Conservation (phyloP, 768 basidiomycete genomes). For the Aureoboletus auriporus region DNA sequence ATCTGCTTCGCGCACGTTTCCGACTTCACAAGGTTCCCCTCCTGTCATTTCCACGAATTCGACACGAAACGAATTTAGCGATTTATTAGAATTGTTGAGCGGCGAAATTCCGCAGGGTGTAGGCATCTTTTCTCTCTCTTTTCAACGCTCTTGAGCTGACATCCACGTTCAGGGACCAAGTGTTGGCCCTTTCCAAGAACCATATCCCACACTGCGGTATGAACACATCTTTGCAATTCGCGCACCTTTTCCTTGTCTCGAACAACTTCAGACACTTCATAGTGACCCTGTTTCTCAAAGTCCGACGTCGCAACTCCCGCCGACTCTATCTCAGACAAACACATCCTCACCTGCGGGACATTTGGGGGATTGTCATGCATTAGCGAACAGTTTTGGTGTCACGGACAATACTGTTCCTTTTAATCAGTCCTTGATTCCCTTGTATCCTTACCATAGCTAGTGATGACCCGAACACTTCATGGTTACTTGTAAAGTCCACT, state of each 20-base stretch:
- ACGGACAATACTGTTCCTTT: neutral
- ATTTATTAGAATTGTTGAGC: conserved; percentile 20
- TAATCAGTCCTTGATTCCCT: neutral
- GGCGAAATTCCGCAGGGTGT: conserved; percentile 24
- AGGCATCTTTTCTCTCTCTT: conserved; percentile 1
- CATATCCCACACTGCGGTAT: neutral
- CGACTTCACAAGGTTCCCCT: neutral
- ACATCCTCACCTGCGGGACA: neutral
- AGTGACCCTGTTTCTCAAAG: neutral
- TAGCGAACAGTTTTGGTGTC: neutral
- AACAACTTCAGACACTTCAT: neutral
- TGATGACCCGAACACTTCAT: neutral
- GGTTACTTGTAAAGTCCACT: too few species aligned
- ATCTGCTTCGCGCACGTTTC: conserved; percentile 7
- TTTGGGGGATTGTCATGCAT: neutral
- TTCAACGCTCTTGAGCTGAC: conserved; percentile 1
- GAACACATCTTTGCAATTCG: neutral
- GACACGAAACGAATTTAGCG: conserved; percentile 7
- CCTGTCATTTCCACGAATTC: conserved; percentile 13
- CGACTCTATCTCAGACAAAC: neutral
- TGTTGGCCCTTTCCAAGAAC: conserved; percentile 13
- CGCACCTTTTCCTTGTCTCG: neutral
- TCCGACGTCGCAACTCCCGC: neutral
- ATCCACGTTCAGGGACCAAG: conserved; percentile 24
- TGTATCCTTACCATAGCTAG: neutral